Evolutionary conservation across 2,329 filamentous ascomycete genomes (phyloP).

Genomic region (Aspergillus glaucus): DNA sequence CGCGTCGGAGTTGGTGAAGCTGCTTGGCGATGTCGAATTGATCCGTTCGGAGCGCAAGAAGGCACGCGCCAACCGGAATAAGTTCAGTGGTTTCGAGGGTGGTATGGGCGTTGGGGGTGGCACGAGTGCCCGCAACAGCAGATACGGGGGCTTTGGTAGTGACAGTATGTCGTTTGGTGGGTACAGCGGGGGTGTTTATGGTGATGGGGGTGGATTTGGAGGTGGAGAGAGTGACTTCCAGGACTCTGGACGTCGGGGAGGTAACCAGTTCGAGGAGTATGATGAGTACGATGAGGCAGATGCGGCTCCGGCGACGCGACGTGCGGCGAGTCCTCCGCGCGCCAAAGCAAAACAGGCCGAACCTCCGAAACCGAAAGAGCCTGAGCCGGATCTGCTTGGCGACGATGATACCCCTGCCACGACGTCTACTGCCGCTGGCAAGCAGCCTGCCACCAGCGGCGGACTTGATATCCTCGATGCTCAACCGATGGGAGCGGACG

Average conservation of each 20-base stretch:
- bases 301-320: conserved; percentile 46
- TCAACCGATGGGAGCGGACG: conserved; percentile 52
- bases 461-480: conserved; percentile 45
- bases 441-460: conserved; percentile 39
- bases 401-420: conserved; percentile 61
- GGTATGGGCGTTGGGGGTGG: conserved; percentile 57
- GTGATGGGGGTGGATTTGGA: conserved; percentile 91
- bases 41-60: conserved; percentile 69
- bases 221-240: conserved; percentile 68
- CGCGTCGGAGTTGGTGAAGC: conserved; percentile 88
- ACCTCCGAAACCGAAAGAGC: conserved; percentile 66
- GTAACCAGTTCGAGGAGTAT: conserved; percentile 89
- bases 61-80: conserved; percentile 80
- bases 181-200: conserved; percentile 73
- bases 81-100: conserved; percentile 91
- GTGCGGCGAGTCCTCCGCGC: conserved; percentile 40
- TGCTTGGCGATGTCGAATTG: conserved; percentile 66
- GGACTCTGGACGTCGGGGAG: conserved; percentile 50
- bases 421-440: conserved; percentile 36
- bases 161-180: conserved; percentile 61
- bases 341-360: conserved; percentile 57
- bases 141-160: conserved; percentile 89
- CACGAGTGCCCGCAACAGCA: conserved; percentile 47
- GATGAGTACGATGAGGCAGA: conserved; percentile 86
- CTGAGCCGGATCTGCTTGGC: conserved; percentile 81